Percentiles rank a stretch among this genome's conserved stretches.
phyloP scores from a whole-genome alignment of 768 basidiomycete genomes.

The Leucosporidium creatinivorum region DNA sequence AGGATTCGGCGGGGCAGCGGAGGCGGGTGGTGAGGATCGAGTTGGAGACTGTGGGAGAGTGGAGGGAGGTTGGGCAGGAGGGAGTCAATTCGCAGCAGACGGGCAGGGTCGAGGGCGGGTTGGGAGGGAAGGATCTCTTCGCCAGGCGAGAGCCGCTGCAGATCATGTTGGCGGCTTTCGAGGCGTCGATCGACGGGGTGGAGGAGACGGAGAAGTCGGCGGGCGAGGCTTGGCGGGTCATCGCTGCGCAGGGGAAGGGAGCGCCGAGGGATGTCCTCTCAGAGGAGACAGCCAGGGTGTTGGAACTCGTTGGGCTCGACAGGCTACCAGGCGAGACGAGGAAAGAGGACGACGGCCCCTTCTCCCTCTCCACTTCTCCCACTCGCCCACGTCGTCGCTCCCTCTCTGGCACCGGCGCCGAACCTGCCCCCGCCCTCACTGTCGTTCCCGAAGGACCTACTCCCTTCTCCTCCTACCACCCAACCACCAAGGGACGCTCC shows the following conservation, averaged over 20 bases:
- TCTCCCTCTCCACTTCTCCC: not conserved
- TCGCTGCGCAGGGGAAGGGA: not conserved
- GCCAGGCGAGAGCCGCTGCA: slow-evolving; percentile 13
- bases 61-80: not conserved
- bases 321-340: not conserved
- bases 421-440: not conserved
- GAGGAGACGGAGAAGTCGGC: not conserved
- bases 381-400: not conserved
- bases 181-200: not conserved
- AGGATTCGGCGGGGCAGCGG: not conserved
- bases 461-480: no score
- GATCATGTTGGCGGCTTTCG: slow-evolving; percentile 11
- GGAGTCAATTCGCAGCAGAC: slow-evolving; percentile 25
- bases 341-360: not conserved
- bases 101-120: not conserved
- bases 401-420: not conserved
- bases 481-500: no score
- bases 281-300: slow-evolving; percentile 13
- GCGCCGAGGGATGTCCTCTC: slow-evolving; percentile 3
- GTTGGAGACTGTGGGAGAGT: slow-evolving; percentile 13
- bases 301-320: slow-evolving; percentile 13
- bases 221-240: not conserved
- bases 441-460: not conserved
- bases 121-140: not conserved
- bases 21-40: slow-evolving; percentile 10